Evolutionary conservation across 2,329 filamentous ascomycete species (phyloP).

Genomic region (Pseudogymnoascus verrucosus): DNA sequence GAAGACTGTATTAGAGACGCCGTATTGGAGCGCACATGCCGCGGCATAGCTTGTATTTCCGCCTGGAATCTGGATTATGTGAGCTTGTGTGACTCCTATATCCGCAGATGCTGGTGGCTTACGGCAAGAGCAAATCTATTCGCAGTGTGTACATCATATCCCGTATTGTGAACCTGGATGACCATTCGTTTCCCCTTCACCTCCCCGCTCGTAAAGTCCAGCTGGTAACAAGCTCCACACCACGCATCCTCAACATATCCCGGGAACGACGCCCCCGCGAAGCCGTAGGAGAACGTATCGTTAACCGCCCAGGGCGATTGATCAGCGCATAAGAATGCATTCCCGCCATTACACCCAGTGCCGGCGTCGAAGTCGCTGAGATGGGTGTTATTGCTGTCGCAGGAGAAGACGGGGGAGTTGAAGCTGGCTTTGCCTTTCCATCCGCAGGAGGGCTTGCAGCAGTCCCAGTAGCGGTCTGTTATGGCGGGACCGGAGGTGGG

Average conservation of each 20-base stretch:
- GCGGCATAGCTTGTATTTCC: not conserved
- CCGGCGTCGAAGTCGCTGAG: not conserved
- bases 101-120: constrained; percentile 13
- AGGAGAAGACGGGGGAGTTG: not conserved
- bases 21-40: not conserved
- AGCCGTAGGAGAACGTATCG: constrained; percentile 45
- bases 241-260: constrained; percentile 37
- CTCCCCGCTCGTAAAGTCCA: constrained; percentile 49
- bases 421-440: not conserved
- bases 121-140: constrained; percentile 45
- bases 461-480: not conserved
- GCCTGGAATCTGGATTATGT: not conserved
- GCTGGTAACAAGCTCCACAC: constrained; percentile 52
- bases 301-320: constrained; percentile 45
- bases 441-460: not conserved
- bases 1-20: not conserved
- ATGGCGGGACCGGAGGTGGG: not conserved
- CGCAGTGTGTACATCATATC: constrained; percentile 43
- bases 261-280: constrained; percentile 41
- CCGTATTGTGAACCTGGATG: constrained; percentile 53
- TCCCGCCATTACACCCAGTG: constrained; percentile 32
- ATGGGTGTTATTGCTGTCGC: not conserved
- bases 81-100: not conserved
- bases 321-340: constrained; percentile 44
- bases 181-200: constrained; percentile 51